These are phyloP conservation scores for Ettlia oleoabundans DNA, from an alignment of 139 green algal species.

Conservation along the genomic window DNA sequence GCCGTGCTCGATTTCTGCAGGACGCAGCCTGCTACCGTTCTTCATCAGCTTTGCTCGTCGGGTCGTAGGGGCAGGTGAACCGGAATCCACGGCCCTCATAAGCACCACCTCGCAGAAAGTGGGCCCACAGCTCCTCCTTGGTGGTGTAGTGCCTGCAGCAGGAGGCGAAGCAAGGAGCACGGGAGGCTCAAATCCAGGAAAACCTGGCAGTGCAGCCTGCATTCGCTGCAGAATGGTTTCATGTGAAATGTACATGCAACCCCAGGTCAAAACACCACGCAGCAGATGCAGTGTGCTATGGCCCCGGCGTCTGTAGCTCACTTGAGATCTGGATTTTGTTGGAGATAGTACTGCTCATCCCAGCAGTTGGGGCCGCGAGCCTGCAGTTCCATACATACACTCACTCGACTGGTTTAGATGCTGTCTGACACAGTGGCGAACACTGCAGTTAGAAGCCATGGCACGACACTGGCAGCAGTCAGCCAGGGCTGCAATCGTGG, in stretches of 20 bases:
- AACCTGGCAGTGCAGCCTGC: not conserved
- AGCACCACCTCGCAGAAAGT: slow-evolving; percentile 30
- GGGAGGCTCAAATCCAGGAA: not conserved
- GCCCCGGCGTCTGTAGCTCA: not conserved
- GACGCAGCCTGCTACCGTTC: no score
- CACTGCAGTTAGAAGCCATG: no score
- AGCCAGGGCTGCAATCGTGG: no score
- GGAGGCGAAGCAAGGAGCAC: not conserved
- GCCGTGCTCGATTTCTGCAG: no score
- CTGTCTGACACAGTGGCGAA: no score
- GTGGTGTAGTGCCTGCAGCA: slow-evolving; percentile 38
- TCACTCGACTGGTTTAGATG: no score
- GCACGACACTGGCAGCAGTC: no score
- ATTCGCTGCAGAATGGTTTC: no score
- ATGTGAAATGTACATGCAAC: no score
- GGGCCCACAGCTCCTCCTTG: slow-evolving; percentile 29
- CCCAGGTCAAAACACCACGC: not conserved
- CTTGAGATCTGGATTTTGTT: slow-evolving; percentile 63
- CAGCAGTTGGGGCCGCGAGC: slow-evolving; percentile 65
- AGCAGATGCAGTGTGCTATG: not conserved
- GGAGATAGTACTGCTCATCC: slow-evolving; percentile 64
- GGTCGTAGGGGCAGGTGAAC: slow-evolving; percentile 36
- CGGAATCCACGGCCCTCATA: slow-evolving; percentile 32
- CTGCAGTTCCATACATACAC: slow-evolving; percentile 15
- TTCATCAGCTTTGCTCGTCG: not conserved